Conservation (phyloP, 176 grass and related monocot genomes). For the Aechmea fasciata region DNA sequence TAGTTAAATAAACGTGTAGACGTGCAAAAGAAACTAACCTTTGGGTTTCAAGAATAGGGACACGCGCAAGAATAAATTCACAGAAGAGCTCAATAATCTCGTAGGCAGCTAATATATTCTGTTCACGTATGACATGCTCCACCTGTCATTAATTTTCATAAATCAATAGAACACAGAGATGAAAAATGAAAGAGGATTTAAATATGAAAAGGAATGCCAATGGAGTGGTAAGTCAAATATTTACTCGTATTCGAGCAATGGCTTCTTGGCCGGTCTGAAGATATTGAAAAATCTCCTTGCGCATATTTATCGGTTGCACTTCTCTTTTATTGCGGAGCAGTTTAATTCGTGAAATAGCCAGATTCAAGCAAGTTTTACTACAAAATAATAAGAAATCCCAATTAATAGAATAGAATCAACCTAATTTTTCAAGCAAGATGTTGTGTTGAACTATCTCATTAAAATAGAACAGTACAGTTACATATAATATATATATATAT, state of each 20-base stretch:
- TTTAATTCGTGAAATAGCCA: conserved; percentile 94
- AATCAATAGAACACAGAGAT: conserved; percentile 2
- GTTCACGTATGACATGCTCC: conserved; percentile 86
- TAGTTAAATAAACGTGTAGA: not conserved
- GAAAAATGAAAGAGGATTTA: not conserved
- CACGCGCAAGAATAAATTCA: conserved; percentile 89
- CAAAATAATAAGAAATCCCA: conserved; percentile 8
- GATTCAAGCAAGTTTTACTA: conserved; percentile 96
- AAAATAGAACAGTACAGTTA: not conserved
- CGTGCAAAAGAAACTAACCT: conserved; percentile 36
- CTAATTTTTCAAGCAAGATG: not conserved
- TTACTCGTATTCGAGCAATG: conserved; percentile 83
- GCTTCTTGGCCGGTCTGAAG: conserved; percentile 85
- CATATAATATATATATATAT: not conserved
- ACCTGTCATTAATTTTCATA: conserved; percentile 44
- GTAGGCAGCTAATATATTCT: conserved; percentile 93
- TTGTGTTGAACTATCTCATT: not conserved
- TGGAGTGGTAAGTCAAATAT: not conserved
- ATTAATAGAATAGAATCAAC: not conserved
- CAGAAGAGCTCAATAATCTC: conserved; percentile 95
- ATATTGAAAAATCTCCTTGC: conserved; percentile 89
- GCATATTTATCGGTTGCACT: conserved; percentile 72
- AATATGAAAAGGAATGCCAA: not conserved
- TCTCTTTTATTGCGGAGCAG: conserved; percentile 97
- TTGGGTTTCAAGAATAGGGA: conserved; percentile 79